Evolutionary conservation across 2,329 filamentous ascomycete species (phyloP), one percentile per base, ranked within the genome.

Genomic region (Colletotrichum sp.): DNA sequence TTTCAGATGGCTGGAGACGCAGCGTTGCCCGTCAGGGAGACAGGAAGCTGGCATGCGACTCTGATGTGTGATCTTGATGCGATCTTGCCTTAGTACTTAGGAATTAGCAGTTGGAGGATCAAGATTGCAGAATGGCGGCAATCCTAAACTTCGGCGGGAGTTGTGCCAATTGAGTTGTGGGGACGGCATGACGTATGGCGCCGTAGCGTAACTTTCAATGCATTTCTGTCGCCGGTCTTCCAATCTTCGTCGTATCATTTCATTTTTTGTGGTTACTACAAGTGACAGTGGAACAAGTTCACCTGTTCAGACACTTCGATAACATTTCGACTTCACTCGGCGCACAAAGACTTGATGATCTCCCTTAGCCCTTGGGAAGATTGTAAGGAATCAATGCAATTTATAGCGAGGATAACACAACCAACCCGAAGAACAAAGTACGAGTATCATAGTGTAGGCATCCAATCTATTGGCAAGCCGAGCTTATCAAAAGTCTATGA

Each of bases 401-500:
- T 21, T 21, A 52, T n/a, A 7, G 4, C 43, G 10, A 21, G 12
- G n/a, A 52, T 21, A 21, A 21, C n/a, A 21, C 43, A 21, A 21
- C 43, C 10, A 61, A 61, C 14, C 28, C 18, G 21, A 7, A 18
- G 9, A 10, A 32, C 9, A 16, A 26, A 18, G 28, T 67, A 21
- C 32, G 14, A 7, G 6, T 28, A 64, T 30, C 24, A 48, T 48
- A 10, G 21, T 64, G 21, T 32, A 32, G 34, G 36, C 59, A 69
- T 14, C 48, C 59, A 60, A 28, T 76, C 71, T 76, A 74, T 76
- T 76, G 43, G 32, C 34, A 63, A 61, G 57, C 65, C 36, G 14
- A 18, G 32, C 34, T 52, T 59, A 32, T 13, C 43, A 52, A 36
- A 24, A 52, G 21, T 74, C 64, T 63, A 64, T 52, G 48, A 74